These are phyloP conservation scores for Fusarium hainanense DNA, from an alignment of 2,329 filamentous ascomycete species.

Conservation along the genomic window DNA sequence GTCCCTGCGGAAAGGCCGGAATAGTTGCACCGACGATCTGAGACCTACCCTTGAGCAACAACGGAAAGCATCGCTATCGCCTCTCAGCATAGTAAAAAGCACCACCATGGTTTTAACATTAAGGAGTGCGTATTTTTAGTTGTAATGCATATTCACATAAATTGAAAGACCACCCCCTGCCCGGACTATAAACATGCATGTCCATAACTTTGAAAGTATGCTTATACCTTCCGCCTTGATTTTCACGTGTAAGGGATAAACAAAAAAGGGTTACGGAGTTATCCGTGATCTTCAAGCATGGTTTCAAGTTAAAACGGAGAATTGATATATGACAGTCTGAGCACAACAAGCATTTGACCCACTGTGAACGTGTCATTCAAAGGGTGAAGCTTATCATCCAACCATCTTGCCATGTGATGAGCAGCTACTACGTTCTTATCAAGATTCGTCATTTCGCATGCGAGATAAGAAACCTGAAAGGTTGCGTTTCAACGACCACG, in stretches of 20 bases:
- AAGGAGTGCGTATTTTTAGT: not conserved
- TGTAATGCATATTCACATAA: not conserved
- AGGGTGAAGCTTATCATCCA: not conserved
- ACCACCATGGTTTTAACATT: not conserved
- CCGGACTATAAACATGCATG: not conserved
- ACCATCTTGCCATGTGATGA: not conserved
- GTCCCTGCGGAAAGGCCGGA: not conserved
- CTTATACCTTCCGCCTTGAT: not conserved
- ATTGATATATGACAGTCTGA: not conserved
- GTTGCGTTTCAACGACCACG: not conserved
- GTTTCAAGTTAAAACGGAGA: not conserved
- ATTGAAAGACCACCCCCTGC: not conserved
- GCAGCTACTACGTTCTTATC: not conserved
- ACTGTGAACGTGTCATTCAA: not conserved
- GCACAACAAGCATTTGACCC: not conserved
- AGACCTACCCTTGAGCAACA: not conserved
- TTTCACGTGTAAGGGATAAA: not conserved
- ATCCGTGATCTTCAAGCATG: not conserved
- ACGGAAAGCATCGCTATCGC: too few species aligned
- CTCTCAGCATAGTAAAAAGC: not conserved
- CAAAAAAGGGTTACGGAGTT: not conserved
- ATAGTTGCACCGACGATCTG: not conserved
- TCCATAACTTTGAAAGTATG: not conserved
- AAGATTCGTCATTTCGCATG: constrained; percentile 13
- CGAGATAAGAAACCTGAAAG: constrained; percentile 23